Percentiles rank a stretch among this genome's conserved stretches.
Conservation (phyloP, 306 rosid genomes). For the Sindora glabra region DNA sequence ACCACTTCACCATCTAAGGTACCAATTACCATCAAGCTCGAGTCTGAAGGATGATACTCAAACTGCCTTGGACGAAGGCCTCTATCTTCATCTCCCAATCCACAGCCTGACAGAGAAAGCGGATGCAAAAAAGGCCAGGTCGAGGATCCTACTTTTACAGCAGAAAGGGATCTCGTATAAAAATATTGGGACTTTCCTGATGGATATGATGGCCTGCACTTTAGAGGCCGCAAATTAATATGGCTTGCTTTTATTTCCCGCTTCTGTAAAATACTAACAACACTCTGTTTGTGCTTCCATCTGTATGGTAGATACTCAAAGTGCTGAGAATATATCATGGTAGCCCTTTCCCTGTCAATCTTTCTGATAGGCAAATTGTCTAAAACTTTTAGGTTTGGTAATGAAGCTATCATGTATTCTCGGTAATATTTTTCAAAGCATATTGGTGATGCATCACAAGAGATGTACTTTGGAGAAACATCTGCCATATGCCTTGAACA, state of each 20-base stretch:
- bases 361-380: slow-evolving; percentile 56
- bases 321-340: slow-evolving; percentile 34
- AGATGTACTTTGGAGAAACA: slow-evolving; percentile 42
- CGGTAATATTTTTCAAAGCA: slow-evolving; percentile 72
- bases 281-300: slow-evolving; percentile 56
- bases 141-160: slow-evolving; percentile 74
- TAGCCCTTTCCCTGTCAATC: slow-evolving; percentile 58
- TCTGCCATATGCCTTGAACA: slow-evolving; percentile 32
- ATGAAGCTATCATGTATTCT: slow-evolving; percentile 72
- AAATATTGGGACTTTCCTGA: slow-evolving; percentile 43
- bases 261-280: slow-evolving; percentile 51
- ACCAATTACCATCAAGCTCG: slow-evolving; percentile 77
- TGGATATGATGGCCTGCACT: slow-evolving; percentile 26
- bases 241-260: slow-evolving; percentile 60
- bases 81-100: slow-evolving; percentile 38
- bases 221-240: slow-evolving; percentile 20
- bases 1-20: slow-evolving; percentile 84
- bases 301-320: slow-evolving; percentile 67
- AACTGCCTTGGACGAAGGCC: slow-evolving; percentile 79
- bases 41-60: slow-evolving; percentile 76
- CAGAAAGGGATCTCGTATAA: slow-evolving; percentile 65
- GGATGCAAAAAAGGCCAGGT: slow-evolving; percentile 71
- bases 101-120: slow-evolving; percentile 40
- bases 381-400: slow-evolving; percentile 51
- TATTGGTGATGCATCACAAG: slow-evolving; percentile 70